Evolutionary conservation across 2,329 filamentous ascomycete species (phyloP).

Genomic region (Orbilia ellipsospora): DNA sequence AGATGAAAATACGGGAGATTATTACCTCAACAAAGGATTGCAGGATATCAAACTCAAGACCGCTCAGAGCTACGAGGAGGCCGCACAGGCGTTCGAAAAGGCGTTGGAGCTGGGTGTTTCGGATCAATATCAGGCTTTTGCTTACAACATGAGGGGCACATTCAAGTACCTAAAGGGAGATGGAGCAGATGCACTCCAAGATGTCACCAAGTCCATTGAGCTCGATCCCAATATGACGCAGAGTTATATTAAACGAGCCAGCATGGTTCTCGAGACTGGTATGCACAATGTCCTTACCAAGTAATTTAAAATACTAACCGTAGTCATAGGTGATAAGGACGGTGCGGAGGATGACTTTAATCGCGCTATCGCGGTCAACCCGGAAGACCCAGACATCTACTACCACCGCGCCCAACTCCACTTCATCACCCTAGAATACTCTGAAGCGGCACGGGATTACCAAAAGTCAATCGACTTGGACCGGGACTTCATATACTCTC

Average conservation of each 20-base stretch:
- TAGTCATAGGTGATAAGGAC: conserved; percentile 77
- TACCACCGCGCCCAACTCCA: conserved; percentile 98
- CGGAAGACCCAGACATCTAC: conserved; percentile 93
- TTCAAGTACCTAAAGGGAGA: conserved; percentile 94
- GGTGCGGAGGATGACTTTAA: conserved; percentile 85
- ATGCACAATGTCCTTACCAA: conserved; percentile 61
- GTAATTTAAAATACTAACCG: conserved; percentile 57
- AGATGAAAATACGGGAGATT: conserved; percentile 80
- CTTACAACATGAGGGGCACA: conserved; percentile 95
- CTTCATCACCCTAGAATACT: conserved; percentile 95
- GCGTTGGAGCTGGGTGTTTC: conserved; percentile 84
- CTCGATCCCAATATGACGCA: conserved; percentile 88
- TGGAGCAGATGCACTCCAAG: conserved; percentile 81
- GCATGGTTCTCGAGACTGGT: conserved; percentile 96
- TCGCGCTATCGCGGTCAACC: conserved; percentile 83
- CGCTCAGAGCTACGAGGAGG: conserved; percentile 89
- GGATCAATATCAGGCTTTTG: conserved; percentile 84
- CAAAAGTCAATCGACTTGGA: conserved; percentile 99
- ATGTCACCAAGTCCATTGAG: conserved; percentile 93
- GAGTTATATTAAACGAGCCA: conserved; percentile 98
- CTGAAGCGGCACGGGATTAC: conserved; percentile 95
- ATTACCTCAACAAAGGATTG: conserved; percentile 85
- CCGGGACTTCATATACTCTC: conserved; percentile 96
- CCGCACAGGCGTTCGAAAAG: conserved; percentile 84
- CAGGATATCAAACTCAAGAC: conserved; percentile 81